Conservation (phyloP, 2,329 filamentous ascomycete species). For the Fusarium armeniacum region DNA sequence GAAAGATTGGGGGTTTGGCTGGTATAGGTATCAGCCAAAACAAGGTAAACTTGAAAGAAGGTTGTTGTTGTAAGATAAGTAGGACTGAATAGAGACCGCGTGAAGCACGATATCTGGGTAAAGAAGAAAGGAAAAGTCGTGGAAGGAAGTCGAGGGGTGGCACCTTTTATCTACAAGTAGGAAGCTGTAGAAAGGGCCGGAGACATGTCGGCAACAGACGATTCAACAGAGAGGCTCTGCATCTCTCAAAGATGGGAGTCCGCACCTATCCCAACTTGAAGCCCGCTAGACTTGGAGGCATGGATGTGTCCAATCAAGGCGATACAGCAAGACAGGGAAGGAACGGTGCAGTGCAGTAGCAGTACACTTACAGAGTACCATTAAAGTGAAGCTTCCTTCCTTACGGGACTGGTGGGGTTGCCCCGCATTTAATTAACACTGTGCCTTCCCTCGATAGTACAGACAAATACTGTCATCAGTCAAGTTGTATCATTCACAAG, state of each 20-base stretch:
- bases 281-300: slow-evolving; percentile 2
- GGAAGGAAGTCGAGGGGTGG: slow-evolving; percentile 23
- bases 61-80: slow-evolving; percentile 7
- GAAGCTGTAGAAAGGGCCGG: slow-evolving; percentile 27
- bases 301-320: slow-evolving; percentile 10
- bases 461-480: slow-evolving; percentile 10
- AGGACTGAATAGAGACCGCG: slow-evolving; percentile 33
- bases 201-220: slow-evolving; percentile 24
- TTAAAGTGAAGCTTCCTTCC: slow-evolving; percentile 37
- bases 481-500: neutral
- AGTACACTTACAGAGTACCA: neutral
- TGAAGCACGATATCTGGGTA: slow-evolving; percentile 44
- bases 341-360: neutral
- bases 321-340: slow-evolving; percentile 8
- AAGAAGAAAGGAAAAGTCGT: slow-evolving; percentile 29
- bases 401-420: slow-evolving; percentile 14
- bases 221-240: slow-evolving; percentile 27
- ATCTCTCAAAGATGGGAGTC: slow-evolving; percentile 14
- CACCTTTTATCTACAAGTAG: slow-evolving; percentile 43
- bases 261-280: slow-evolving; percentile 35
- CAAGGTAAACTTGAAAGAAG: slow-evolving; percentile 7
- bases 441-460: slow-evolving; percentile 22
- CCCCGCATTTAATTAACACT: slow-evolving; percentile 34
- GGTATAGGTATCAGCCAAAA: slow-evolving; percentile 34
- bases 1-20: slow-evolving; percentile 20